Base-by-base conservation (phyloP, 106 monocot species). In the Gastrodia elata region DNA sequence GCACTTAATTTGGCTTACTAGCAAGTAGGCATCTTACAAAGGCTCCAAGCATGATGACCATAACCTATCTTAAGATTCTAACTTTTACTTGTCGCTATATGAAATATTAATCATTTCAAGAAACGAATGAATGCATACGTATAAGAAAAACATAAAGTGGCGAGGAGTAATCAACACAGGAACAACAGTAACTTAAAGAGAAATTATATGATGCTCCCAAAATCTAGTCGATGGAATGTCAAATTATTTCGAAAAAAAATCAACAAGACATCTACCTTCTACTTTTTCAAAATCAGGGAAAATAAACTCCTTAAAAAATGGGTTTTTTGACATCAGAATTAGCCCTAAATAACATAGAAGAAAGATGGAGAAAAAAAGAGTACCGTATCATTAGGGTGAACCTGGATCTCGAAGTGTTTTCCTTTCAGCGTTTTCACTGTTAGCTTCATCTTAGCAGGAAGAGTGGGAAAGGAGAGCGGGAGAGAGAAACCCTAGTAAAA, bases 361-460 rank as follows among this genome's bases (percentile, higher is more conserved):
- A 67, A 1, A 18, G 37, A 8, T 67, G 14, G 5, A 40, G 40
- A 35, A 25, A 39, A 6, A 32, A 13, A n/a, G 40, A 39, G 64
- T 48, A 79, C 79, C 79, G 55, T 73, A 39, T 73, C 73, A 33
- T 39, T 74, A 15, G 73, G 79, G 46, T 79, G 73, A 36, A 79
- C 79, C 24, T 26, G 38, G 73, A 79, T 79, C 28, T 79, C 73
- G 55, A 74, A 79, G 73, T 79, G 79, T 1, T 67, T 68, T 27
- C 79, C 79, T 18, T 68, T 79, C 38, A 79, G 55, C 24, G 73
- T 79, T 48, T 79, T 79, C 72, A 79, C 73, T 49, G 79, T 79
- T 8, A 79, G 79, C 68, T 79, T 79, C 79, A 79, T 79, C 8
- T 42, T 73, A 6, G 26, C 16, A 4, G 9, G 5, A n/a, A 56